A percentile compares a stretch with the other conserved stretches of the same genome.
phyloP scores from a whole-genome alignment of 2,329 filamentous ascomycete species.

The Ambrosiella xylebori region DNA sequence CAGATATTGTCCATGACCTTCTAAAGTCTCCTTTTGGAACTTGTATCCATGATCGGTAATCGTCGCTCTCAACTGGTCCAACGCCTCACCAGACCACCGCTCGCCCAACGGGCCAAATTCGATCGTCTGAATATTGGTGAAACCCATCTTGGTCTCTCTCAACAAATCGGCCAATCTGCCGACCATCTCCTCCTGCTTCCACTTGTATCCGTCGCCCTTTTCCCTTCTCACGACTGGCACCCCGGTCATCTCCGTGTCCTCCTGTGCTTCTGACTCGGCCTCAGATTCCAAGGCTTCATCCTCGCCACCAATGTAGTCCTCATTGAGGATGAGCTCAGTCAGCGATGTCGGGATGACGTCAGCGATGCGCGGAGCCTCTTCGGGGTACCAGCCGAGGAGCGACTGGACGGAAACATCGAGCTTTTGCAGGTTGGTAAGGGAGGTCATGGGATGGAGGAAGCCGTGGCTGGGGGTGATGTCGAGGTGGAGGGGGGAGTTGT shows the following conservation, averaged over 20 bases:
- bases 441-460: slow-evolving; percentile 6
- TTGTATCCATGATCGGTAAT: slow-evolving; percentile 4
- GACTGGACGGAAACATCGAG: slow-evolving; percentile 7
- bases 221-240: too few relatives aligned
- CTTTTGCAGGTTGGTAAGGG: slow-evolving; percentile 10
- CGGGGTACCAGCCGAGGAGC: slow-evolving; percentile 9
- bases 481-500: not conserved
- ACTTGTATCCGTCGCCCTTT: slow-evolving; percentile 1
- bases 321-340: slow-evolving; percentile 9
- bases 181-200: slow-evolving; percentile 8
- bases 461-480: slow-evolving; percentile 2
- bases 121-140: slow-evolving; percentile 8
- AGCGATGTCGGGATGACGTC: slow-evolving; percentile 10
- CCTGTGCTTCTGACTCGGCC: too few relatives aligned
- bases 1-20: slow-evolving; percentile 10
- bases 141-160: slow-evolving; percentile 5
- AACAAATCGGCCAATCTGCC: slow-evolving; percentile 7
- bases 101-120: slow-evolving; percentile 10
- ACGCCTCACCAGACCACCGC: slow-evolving; percentile 7
- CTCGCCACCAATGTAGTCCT: slow-evolving; percentile 4
- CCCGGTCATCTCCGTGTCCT: too few relatives aligned
- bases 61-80: slow-evolving; percentile 3
- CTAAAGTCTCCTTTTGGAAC: slow-evolving; percentile 7
- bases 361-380: slow-evolving; percentile 9
- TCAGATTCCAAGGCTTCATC: not conserved